phyloP scores from a whole-genome alignment of 2,329 filamentous ascomycete species.

The Epichloe typhina region DNA sequence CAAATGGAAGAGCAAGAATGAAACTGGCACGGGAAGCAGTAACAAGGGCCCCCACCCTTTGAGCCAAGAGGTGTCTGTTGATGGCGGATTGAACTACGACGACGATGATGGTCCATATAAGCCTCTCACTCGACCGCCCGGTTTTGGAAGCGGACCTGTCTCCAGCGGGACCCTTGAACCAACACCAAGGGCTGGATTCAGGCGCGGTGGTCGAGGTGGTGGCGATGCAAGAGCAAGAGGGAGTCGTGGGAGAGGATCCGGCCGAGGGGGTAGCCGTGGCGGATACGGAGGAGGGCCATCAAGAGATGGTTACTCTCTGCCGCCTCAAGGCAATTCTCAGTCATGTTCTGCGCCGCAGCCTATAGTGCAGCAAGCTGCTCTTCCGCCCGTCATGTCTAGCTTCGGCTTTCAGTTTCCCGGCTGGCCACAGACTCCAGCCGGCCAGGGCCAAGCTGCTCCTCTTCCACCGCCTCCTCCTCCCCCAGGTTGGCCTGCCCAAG shows the following conservation, averaged over 20 bases:
- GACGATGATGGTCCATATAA: conserved; percentile 58
- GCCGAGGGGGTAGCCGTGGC: conserved; percentile 26
- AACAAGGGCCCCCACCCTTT: conserved; percentile 26
- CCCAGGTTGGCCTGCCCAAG: conserved; percentile 15
- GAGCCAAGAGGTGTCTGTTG: conserved; percentile 24
- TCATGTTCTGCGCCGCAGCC: conserved; percentile 15
- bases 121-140: conserved; percentile 53
- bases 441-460: conserved; percentile 12
- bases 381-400: conserved; percentile 16
- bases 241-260: conserved; percentile 27
- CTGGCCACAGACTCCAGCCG: conserved; percentile 24
- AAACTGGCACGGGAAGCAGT: conserved; percentile 21
- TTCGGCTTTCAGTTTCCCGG: conserved; percentile 32
- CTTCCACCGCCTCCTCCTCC: conserved; percentile 28
- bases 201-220: conserved; percentile 27
- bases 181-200: conserved; percentile 16
- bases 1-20: conserved; percentile 29
- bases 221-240: conserved; percentile 26
- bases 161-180: conserved; percentile 26
- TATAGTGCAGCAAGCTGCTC: conserved; percentile 7
- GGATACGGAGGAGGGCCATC: conserved; percentile 14
- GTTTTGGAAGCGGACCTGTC: conserved; percentile 39
- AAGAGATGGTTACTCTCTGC: conserved; percentile 28
- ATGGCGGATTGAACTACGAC: conserved; percentile 51
- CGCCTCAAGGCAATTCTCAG: conserved; percentile 17